A percentile compares a stretch with the other conserved stretches of the same genome.
Evolutionary conservation across 2,329 filamentous ascomycete species (phyloP).

Genomic region (Atkinsonella texensis): DNA sequence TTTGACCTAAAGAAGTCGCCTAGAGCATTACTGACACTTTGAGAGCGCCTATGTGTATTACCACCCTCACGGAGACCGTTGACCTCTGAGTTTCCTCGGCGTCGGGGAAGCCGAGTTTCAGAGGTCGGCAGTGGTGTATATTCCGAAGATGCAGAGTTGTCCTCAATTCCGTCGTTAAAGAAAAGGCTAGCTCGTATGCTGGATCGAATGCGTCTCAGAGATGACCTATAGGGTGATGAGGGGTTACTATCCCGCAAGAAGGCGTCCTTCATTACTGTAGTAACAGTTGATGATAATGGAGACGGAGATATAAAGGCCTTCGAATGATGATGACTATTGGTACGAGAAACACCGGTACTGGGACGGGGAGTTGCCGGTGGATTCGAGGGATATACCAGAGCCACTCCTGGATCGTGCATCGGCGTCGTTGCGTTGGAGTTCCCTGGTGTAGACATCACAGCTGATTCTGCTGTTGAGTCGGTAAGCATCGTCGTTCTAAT

Average conservation of each 20-base stretch:
- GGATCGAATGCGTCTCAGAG: slow-evolving; percentile 34
- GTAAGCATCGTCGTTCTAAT: slow-evolving; percentile 24
- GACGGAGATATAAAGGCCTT: slow-evolving; percentile 46
- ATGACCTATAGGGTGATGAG: slow-evolving; percentile 27
- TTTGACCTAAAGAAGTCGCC: slow-evolving; percentile 27
- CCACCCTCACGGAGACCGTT: slow-evolving; percentile 9
- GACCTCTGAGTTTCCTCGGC: slow-evolving; percentile 11
- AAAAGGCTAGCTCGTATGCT: slow-evolving; percentile 43
- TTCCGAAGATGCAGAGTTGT: slow-evolving; percentile 12
- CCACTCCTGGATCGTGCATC: slow-evolving; percentile 16
- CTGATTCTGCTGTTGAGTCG: slow-evolving; percentile 20
- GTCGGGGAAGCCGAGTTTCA: slow-evolving; percentile 14
- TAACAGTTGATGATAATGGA: slow-evolving; percentile 47
- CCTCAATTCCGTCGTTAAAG: slow-evolving; percentile 33
- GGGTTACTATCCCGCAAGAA: slow-evolving; percentile 34
- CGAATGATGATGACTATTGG: slow-evolving; percentile 19
- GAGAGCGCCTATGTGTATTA: slow-evolving; percentile 18
- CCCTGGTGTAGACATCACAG: slow-evolving; percentile 13
- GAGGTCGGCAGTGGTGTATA: slow-evolving; percentile 13
- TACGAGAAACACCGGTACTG: slow-evolving; percentile 16
- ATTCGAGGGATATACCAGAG: slow-evolving; percentile 13
- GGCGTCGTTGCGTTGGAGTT: slow-evolving; percentile 22
- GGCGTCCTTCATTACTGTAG: slow-evolving; percentile 44
- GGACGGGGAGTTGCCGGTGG: slow-evolving; percentile 18
- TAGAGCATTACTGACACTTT: slow-evolving; percentile 30